Base-by-base conservation (phyloP, 345 rosid genomes). In the Gossypium herbaceum region DNA sequence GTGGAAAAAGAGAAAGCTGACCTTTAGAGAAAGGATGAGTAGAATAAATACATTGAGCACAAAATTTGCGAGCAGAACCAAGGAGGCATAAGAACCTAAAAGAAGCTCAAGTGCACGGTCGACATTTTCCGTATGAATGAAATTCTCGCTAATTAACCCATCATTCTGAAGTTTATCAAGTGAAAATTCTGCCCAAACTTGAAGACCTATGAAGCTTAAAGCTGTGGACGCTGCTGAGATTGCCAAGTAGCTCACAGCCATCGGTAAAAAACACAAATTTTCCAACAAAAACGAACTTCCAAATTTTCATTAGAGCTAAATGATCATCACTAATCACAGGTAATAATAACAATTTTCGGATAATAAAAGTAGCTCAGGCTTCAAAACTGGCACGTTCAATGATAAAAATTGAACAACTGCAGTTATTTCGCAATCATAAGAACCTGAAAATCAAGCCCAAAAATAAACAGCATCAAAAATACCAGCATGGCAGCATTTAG, bases 21-120 rank as follows among this genome's bases (percentile, higher is more conserved):
- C 98, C 98, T 95, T 95, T 73, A 95, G 86, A 79, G 89, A 88
- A 75, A 93, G 89, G 79, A 90, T 78, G 34, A 91, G 85, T 73
- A 95, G 93, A 84, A 90, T 55, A 81, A 91, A 95, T 51, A 78
- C 88, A 80, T 90, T 93, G 78, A 93, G 82, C 76, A 85, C 82
- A 85, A 93, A 91, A 90, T 84, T 95, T 24, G 83, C 86, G 73
- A 94, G 85, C 79, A 95, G 79, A 1, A 80, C 88, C 68, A 82
- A 67, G 1, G 93, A 88, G n/a, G 88, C 79, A 58, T 89, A 93
- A 73, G 98, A 93, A 63, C 88, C 83, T n/a, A 83, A 74, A 48
- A 89, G 84, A 73, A 86, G 85, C 76, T 93, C 94, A 79, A 90
- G 81, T 22, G 84, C 84, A 62, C 16, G 89, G 72, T 77, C 83